Evolutionary conservation across 805 yeast species (phyloP), one percentile per base, ranked within the genome.

Genomic region (Kazachstania martiniae): DNA sequence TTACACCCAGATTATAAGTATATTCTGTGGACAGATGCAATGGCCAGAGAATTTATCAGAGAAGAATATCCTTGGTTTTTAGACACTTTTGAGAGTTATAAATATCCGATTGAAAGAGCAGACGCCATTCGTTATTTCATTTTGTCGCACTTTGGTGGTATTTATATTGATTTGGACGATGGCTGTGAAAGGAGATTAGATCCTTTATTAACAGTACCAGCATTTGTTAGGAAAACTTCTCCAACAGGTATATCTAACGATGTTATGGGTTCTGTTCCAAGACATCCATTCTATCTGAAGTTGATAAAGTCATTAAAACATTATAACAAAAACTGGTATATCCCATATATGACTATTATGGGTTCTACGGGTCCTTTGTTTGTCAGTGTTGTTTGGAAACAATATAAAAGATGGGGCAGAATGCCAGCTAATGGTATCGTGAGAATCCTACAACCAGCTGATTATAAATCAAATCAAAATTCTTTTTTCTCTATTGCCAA

Each of bases 221-320:
- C 94, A 2, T 83, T 83, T 62, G 85, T 82, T 10, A 67, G 95
- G 41, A 82, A 83, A 51, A 86, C 96, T 1, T 59, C 71, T 4
- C 96, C 96, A 17, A 80, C 94, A 0, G 96, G 96, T 32, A 74
- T 87, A 25, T 82, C 94, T 4, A 87, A 87, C 55, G 95, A 86
- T 53, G 86, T 86, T 12, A 81, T 87, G 94, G 95, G 94, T 8
- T 63, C 89, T 3, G 77, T 80, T 9, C 94, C 93, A 21, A 63
- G 67, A 30, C 96, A 87, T 56, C 94, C 95, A 3, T 83, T 86
- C 59, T 84, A 83, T 62, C 54, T 68, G 29, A 77, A 76, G 49
- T 80, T 70, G 12, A 68, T 84, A 38, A 79, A 77, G 39, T 70
- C 70, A 29, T 63, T 87, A 38, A 58, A 74, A 39, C 64, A 58